A percentile compares a stretch with the other conserved stretches of the same genome.
These are phyloP conservation scores for Hyphodiscus hymeniophilus DNA, from an alignment of 495 filamentous ascomycete genomes.

Conservation along the genomic window DNA sequence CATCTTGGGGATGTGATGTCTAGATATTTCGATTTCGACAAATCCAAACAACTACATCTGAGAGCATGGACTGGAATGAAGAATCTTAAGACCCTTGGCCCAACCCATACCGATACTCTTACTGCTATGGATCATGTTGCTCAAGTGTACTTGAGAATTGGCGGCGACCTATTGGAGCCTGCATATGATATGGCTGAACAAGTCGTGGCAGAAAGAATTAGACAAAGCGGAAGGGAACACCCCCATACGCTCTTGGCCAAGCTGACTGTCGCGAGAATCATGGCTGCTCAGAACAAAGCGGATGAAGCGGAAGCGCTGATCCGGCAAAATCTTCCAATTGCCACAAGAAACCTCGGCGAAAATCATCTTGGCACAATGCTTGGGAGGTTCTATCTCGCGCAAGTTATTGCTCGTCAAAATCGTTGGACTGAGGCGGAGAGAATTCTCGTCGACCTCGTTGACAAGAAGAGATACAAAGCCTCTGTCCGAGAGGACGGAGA, in stretches of 20 bases:
- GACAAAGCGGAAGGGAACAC: conserved; percentile 23
- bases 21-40: not conserved
- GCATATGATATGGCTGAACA: conserved; percentile 24
- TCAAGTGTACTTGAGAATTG: conserved; percentile 12
- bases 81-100: conserved; percentile 25
- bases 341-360: conserved; percentile 28
- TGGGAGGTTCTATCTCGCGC: conserved; percentile 21
- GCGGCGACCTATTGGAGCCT: conserved; percentile 23
- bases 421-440: conserved; percentile 26
- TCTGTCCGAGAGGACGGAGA: not conserved
- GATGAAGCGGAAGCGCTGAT: conserved; percentile 27
- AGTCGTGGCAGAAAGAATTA: conserved; percentile 17
- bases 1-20: not conserved
- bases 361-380: conserved; percentile 28
- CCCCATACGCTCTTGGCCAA: conserved; percentile 23
- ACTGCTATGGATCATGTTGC: conserved; percentile 24
- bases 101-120: conserved; percentile 26
- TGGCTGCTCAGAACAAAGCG: conserved; percentile 15
- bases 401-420: conserved; percentile 14
- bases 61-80: conserved; percentile 24
- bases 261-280: conserved; percentile 20
- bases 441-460: conserved; percentile 8
- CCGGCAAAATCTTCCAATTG: conserved; percentile 18
- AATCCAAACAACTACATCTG: conserved; percentile 20
- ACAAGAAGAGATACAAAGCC: not conserved